A percentile compares a stretch with the other conserved stretches of the same genome.
These are phyloP conservation scores for Platanus orientalis DNA, from an alignment of 164 flowering plant genomes.

Conservation along the genomic window DNA sequence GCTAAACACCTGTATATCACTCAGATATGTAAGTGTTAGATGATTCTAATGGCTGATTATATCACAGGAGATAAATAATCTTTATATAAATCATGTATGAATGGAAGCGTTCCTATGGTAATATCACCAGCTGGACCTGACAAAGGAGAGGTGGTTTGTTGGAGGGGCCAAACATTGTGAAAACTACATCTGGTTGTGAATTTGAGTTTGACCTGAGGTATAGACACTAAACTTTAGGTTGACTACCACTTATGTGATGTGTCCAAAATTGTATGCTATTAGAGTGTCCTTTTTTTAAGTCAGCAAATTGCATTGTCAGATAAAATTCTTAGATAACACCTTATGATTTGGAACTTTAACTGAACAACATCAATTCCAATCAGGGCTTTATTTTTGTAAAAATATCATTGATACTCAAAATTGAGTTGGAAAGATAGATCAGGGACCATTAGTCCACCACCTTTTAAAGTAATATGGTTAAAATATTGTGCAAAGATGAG, in stretches of 20 bases:
- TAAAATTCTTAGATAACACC: not conserved
- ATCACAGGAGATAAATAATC: constrained; percentile 44
- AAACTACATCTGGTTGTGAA: constrained; percentile 60
- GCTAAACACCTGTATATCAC: no score
- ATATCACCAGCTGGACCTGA: constrained; percentile 43
- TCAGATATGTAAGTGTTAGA: not conserved
- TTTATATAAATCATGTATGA: constrained; percentile 33
- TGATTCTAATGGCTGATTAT: constrained; percentile 10
- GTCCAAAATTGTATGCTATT: not conserved
- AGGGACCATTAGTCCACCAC: no score
- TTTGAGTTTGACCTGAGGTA: constrained; percentile 70
- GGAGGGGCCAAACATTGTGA: constrained; percentile 62
- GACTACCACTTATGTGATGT: not conserved
- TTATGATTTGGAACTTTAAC: not conserved
- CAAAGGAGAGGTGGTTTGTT: constrained; percentile 64
- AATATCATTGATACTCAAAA: no score
- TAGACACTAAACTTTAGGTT: not conserved
- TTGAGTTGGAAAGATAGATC: no score
- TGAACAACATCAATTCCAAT: not conserved
- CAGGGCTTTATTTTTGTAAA: not conserved
- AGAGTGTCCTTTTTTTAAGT: not conserved
- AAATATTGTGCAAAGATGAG: not conserved
- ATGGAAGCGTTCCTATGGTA: constrained; percentile 29
- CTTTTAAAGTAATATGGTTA: no score
- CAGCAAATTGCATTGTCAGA: not conserved